phyloP scores from a whole-genome alignment of 2,329 filamentous ascomycete species.

The Penicillium sp. region DNA sequence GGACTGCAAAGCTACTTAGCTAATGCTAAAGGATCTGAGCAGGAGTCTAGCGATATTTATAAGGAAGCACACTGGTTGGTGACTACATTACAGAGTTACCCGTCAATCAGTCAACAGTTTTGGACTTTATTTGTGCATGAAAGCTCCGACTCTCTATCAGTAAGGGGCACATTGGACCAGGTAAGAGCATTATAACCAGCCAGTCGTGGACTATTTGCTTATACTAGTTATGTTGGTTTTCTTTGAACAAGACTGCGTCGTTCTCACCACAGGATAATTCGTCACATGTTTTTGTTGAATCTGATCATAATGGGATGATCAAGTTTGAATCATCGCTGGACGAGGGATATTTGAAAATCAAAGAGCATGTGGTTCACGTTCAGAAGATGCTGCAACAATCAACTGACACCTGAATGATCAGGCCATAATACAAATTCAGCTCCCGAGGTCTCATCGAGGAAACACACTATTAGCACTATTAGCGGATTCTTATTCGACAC shows the following conservation, averaged over 20 bases:
- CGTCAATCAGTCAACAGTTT: neutral
- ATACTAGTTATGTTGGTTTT: neutral
- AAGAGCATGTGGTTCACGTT: slow-evolving; percentile 1
- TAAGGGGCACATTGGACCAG: neutral
- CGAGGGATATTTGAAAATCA: slow-evolving; percentile 9
- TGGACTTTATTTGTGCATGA: slow-evolving; percentile 8
- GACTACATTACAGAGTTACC: slow-evolving; percentile 4
- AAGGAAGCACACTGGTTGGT: slow-evolving; percentile 12
- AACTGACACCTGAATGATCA: neutral
- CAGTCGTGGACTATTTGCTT: neutral
- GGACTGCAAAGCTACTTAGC: slow-evolving; percentile 27
- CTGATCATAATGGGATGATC: slow-evolving; percentile 22
- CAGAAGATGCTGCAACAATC: neutral
- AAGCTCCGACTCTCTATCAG: neutral
- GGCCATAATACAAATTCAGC: neutral
- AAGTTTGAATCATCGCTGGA: slow-evolving; percentile 16
- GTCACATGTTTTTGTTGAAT: slow-evolving; percentile 21
- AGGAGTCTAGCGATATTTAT: slow-evolving; percentile 7
- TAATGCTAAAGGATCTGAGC: slow-evolving; percentile 25
- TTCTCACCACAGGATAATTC: neutral
- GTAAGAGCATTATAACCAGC: neutral
- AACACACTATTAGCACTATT: neutral
- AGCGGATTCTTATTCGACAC: neutral
- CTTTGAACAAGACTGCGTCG: neutral
- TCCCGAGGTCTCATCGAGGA: too few relatives aligned